These are phyloP conservation scores for Talaromyces verruculosus DNA, from an alignment of 2,329 filamentous ascomycete species.

Conservation along the genomic window DNA sequence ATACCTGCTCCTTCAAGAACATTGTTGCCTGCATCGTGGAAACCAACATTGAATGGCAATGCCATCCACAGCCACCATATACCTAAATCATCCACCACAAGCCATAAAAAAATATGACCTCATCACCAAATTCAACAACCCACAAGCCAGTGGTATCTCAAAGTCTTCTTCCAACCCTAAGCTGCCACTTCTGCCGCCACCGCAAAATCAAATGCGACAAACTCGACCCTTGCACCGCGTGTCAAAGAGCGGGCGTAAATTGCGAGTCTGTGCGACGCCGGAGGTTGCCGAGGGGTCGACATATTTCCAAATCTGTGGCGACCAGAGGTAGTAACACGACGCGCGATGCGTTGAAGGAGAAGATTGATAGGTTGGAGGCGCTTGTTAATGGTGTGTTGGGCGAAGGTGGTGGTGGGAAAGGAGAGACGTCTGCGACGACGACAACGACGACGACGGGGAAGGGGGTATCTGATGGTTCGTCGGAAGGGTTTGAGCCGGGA, in stretches of 20 bases:
- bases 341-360: slow-evolving; percentile 20
- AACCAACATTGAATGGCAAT: neutral
- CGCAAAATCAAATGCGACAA: slow-evolving; percentile 26
- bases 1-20: neutral
- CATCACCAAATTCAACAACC: neutral
- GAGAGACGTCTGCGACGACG: neutral
- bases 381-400: slow-evolving; percentile 19
- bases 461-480: no score
- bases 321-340: neutral
- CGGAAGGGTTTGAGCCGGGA: neutral
- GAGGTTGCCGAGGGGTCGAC: slow-evolving; percentile 24
- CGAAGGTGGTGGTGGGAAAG: neutral
- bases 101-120: neutral
- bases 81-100: no score
- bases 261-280: slow-evolving; percentile 24
- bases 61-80: no score
- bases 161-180: slow-evolving; percentile 19
- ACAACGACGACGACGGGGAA: neutral
- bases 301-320: slow-evolving; percentile 14
- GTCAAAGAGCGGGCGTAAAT: slow-evolving; percentile 19
- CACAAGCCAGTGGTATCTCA: no score
- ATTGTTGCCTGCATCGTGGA: neutral
- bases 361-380: slow-evolving; percentile 22
- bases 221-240: slow-evolving; percentile 26
- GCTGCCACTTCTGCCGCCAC: slow-evolving; percentile 25